Percentiles rank a stretch among this genome's conserved stretches.
Conservation (phyloP, 2,329 filamentous ascomycete genomes). For the Nigrograna mackinnonii region DNA sequence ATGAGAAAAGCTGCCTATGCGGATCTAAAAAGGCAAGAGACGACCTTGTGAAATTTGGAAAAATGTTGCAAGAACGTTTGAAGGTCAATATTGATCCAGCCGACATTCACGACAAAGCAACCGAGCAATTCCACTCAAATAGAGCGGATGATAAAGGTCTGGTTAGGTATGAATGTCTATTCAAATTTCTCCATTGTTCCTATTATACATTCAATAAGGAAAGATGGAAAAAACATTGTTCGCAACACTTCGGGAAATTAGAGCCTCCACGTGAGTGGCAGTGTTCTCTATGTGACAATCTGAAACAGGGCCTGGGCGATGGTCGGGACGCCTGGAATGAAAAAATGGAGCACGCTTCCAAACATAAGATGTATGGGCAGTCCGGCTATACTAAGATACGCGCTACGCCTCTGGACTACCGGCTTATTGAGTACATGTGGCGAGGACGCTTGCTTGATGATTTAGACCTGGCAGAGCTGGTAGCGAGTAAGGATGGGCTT, state of each 20-base stretch:
- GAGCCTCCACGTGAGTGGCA: background rate
- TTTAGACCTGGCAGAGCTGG: background rate
- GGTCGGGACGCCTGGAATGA: background rate
- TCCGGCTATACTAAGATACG: background rate
- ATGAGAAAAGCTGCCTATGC: background rate
- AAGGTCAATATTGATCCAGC: background rate
- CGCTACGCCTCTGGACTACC: background rate
- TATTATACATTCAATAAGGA: background rate
- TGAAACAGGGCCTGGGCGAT: background rate
- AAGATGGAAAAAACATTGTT: background rate
- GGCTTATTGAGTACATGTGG: background rate
- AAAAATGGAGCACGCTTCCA: background rate
- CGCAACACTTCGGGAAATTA: background rate
- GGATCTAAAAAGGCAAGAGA: background rate
- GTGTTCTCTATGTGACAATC: background rate
- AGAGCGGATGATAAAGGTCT: too few species aligned
- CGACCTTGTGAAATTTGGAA: background rate
- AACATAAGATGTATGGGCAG: background rate
- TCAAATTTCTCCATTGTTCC: conserved; percentile 1
- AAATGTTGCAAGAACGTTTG: background rate
- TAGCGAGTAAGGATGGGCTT: background rate
- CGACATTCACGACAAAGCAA: too few species aligned
- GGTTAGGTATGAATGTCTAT: background rate
- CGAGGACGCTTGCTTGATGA: background rate
- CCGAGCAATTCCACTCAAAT: too few species aligned